Conservation (phyloP, 176 grass and related monocot genomes). For the Oryza rufipogon region DNA sequence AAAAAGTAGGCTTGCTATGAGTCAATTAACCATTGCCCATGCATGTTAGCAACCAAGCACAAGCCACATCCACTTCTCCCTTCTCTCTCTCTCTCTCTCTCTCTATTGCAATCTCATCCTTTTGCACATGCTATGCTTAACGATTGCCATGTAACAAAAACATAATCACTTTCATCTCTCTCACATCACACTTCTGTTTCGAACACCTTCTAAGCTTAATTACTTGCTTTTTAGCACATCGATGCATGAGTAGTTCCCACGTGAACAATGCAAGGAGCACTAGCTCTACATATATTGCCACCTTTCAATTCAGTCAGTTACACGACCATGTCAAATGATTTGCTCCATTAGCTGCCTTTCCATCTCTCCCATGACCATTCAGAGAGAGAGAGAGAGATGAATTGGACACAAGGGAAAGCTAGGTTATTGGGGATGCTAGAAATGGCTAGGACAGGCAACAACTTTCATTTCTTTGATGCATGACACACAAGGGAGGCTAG, state of each 20-base stretch:
- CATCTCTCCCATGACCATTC: background rate
- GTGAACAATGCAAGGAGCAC: conserved; percentile 24
- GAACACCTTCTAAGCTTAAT: background rate
- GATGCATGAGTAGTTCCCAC: background rate
- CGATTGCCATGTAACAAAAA: background rate
- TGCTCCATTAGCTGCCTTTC: background rate
- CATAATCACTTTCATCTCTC: background rate
- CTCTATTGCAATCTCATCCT: background rate
- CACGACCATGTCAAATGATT: background rate
- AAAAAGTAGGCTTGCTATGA: background rate
- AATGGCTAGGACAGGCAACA: background rate
- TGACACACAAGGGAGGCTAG: background rate
- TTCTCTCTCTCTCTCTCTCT: background rate
- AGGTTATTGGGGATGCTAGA: conserved; percentile 29
- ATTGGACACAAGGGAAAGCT: conserved; percentile 32
- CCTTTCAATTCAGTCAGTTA: conserved; percentile 19
- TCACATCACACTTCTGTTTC: background rate
- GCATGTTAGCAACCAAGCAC: background rate
- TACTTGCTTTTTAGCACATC: background rate
- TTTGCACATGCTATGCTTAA: background rate
- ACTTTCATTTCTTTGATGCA: conserved; percentile 21
- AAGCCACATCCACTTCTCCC: background rate
- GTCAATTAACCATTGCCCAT: background rate
- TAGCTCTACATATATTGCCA: background rate
- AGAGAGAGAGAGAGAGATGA: background rate